Base-by-base conservation (phyloP, 2,329 filamentous ascomycete species). In the Diplocarpon rosae region DNA sequence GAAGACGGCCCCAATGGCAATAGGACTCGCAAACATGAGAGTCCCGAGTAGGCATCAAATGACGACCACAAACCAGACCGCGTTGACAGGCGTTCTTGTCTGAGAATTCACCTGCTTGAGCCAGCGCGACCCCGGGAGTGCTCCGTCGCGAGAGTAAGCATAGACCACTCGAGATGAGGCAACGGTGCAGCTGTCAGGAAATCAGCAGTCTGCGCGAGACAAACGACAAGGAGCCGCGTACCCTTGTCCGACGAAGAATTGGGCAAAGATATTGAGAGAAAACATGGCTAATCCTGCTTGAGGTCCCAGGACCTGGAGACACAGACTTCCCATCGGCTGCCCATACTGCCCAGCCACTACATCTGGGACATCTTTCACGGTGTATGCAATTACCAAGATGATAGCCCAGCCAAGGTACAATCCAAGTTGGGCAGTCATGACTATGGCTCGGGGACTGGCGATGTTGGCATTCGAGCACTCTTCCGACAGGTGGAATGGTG, bases 191-290 rank as follows among this genome's bases (percentile, higher is more conserved):
- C 42, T 44, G 5, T 11, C 9, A 2, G 16, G 2, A n/a, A 7
- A 10, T 42, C 14, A 42, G 39, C n/a, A 17, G 10, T 20, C 11
- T 11, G 3, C 13, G 11, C 3, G 27, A 12, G 10, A 12, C 6
- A 16, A 28, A 10, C 13, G 2, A 1, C 12, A 42, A n/a, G 4
- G 2, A 16, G 3, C 27, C 8, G 29, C 42, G 15, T n/a, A 35
- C 42, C 79, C 81, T 59, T 85, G 80, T 5, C 81, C 81, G 76
- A 85, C 84, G 33, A 72, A 76, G 57, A 84, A 85, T 2, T 78
- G 75, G 46, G 78, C 80, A 33, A 85, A 67, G 51, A 85, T 82
- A 1, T 80, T 85, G 34, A 85, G 62, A 0, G 71, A 65, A 11
- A 85, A 72, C 40, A 84, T 73, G 1, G 76, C 75, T 20, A 83